Conservation (phyloP, 306 rosid species). For the Rubus idaeus region DNA sequence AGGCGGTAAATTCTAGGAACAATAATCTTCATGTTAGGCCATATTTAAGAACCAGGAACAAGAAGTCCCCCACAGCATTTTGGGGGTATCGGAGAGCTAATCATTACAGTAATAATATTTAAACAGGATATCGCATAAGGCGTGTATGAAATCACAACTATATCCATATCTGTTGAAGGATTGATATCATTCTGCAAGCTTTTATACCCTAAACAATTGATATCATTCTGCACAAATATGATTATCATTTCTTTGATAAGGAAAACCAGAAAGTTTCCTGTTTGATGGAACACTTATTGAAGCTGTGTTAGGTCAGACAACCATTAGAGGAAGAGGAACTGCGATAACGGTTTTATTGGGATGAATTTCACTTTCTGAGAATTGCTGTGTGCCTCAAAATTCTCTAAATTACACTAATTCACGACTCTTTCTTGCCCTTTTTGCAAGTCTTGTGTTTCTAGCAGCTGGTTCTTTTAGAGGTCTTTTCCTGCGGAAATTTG, state of each 20-base stretch:
- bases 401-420: neutral
- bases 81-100: neutral
- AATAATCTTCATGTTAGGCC: slow-evolving; percentile 7
- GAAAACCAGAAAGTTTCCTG: neutral
- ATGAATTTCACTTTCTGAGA: neutral
- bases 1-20: slow-evolving; percentile 57
- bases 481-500: neutral
- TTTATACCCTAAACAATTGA: neutral
- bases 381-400: neutral
- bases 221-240: neutral
- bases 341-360: neutral
- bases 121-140: neutral
- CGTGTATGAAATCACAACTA: neutral
- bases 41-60: neutral
- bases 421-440: neutral
- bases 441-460: neutral
- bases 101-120: neutral
- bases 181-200: neutral
- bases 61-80: neutral
- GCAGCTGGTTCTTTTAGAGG: neutral
- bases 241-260: neutral
- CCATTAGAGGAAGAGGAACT: neutral
- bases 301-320: neutral
- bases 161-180: neutral
- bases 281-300: neutral